Base-by-base conservation (phyloP, 306 rosid species). In the Prunus kanzakura region DNA sequence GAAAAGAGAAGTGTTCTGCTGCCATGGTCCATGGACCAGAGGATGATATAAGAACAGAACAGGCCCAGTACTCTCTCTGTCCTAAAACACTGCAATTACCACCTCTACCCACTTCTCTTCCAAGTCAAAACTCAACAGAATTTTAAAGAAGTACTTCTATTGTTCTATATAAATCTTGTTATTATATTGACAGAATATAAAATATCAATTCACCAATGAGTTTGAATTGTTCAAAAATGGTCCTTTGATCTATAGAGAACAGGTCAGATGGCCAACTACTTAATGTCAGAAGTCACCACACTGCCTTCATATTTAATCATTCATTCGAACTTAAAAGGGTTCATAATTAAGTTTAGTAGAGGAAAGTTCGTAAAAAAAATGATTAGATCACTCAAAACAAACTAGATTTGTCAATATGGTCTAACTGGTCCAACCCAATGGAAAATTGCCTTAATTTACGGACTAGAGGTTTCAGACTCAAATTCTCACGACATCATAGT, bases 121-220 rank as follows among this genome's bases (percentile, higher is more conserved):
- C 70, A 70, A 76, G 77, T 62, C 84, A 80, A 75, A 71, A 18
- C 20, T 62, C 84, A 75, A 18, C 29, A 41, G 62, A 69, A 68
- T 47, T 80, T 66, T 66, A 2, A 3, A 61, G 7, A 38, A 7
- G 61, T 55, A 61, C 67, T 25, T 25, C 43, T 38, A 38, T 38
- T 38, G 7, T 38, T 4, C 18, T 4, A 27, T 27, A 27, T 6
- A 35, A 61, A 61, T 61, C n/a, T 11, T 12, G 27, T 27, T 25
- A 61, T 58, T 57, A 57, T 49, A 47, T 20, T 8, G 63, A 20
- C 11, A 56, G 23, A 10, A 20, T 20, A 10, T 56, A 20, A n/a
- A 56, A 9, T 14, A 60, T 25, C 12, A 23, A 60, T 25, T 60
- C 14, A 25, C 64, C 64, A 25, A 23, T 45, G 41, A 25, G 74